Evolutionary conservation across 305 asterid genomes (phyloP).

Genomic region (Euphrasia arctica): DNA sequence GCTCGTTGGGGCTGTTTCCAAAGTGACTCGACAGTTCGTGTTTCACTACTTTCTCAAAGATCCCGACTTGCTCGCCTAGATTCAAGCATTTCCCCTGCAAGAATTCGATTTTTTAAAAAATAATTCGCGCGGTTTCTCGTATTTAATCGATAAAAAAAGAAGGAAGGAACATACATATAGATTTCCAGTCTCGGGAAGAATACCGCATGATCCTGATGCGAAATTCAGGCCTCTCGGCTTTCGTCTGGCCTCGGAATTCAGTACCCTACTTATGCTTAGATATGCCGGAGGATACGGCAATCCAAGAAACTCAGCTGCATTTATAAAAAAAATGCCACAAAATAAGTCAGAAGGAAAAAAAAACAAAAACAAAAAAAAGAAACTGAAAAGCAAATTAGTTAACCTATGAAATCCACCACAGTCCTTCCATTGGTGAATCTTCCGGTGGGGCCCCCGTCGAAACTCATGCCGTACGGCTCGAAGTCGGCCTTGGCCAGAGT

Average conservation of each 20-base stretch:
- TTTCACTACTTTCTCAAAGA: slow-evolving; percentile 38
- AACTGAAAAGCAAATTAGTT: not conserved
- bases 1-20: slow-evolving; percentile 20
- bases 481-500: slow-evolving; percentile 55
- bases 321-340: not conserved
- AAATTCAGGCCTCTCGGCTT: slow-evolving; percentile 48
- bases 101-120: not conserved
- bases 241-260: not conserved
- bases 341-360: not conserved
- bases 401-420: slow-evolving; percentile 60
- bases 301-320: slow-evolving; percentile 64
- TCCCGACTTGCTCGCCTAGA: slow-evolving; percentile 47
- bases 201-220: slow-evolving; percentile 79
- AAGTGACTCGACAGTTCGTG: slow-evolving; percentile 30
- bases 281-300: slow-evolving; percentile 64
- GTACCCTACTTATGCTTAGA: slow-evolving; percentile 27
- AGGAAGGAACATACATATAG: slow-evolving; percentile 30
- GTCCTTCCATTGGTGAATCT: slow-evolving; percentile 75
- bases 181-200: slow-evolving; percentile 58
- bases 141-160: not conserved
- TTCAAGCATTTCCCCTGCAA: slow-evolving; percentile 56
- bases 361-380: too few species aligned
- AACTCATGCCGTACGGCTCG: slow-evolving; percentile 56
- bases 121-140: not conserved
- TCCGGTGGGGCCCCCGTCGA: slow-evolving; percentile 55